Percentiles rank a stretch among this genome's conserved stretches.
Conservation (phyloP, 176 grass and related monocot species). For the Eleusine coracana region DNA sequence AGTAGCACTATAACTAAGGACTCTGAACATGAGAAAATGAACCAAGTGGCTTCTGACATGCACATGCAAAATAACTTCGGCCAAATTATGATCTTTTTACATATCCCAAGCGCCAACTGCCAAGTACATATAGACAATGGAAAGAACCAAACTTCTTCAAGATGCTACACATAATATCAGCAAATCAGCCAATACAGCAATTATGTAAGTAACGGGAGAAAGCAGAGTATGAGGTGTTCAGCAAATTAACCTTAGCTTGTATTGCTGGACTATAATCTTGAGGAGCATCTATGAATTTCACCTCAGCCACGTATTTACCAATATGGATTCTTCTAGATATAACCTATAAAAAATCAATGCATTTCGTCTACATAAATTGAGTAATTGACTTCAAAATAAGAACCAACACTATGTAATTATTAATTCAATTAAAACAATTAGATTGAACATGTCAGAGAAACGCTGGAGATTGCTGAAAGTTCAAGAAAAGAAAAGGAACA, state of each 20-base stretch:
- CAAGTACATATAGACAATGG: conserved; percentile 1
- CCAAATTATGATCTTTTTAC: background rate
- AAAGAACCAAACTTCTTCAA: background rate
- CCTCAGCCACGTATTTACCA: conserved; percentile 94
- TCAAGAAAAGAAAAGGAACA: background rate
- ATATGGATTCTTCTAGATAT: conserved; percentile 90
- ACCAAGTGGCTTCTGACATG: background rate
- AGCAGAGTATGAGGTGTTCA: background rate
- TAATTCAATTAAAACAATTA: background rate
- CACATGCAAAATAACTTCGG: background rate
- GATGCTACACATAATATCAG: background rate
- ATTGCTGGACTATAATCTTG: conserved; percentile 82
- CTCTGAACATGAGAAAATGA: conserved; percentile 1
- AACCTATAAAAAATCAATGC: conserved; percentile 49
- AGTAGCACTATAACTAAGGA: no score
- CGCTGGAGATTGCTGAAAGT: background rate
- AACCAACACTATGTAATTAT: background rate
- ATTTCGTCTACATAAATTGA: conserved; percentile 4
- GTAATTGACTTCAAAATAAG: background rate
- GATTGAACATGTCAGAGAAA: conserved; percentile 9
- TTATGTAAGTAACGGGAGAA: background rate
- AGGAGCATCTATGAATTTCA: conserved; percentile 79
- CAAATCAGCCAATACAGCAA: conserved; percentile 4
- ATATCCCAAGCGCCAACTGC: background rate
- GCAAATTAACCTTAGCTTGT: conserved; percentile 61